Conservation (phyloP, 345 rosid genomes). For the Kernera saxatilis region DNA sequence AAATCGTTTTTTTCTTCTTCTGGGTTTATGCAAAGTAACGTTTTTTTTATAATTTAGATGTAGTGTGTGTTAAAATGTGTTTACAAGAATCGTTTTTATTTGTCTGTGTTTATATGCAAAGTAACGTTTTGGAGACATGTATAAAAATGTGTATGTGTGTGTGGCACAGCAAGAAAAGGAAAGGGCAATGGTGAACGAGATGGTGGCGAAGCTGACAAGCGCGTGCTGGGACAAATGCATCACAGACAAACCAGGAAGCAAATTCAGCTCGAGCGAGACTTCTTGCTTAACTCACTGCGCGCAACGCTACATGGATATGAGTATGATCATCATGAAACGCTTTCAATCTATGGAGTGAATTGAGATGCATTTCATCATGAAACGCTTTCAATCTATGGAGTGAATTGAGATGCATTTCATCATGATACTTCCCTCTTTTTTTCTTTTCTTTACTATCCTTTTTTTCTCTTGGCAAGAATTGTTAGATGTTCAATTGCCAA, state of each 20-base stretch:
- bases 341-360: constrained; percentile 64
- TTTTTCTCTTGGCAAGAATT: no score
- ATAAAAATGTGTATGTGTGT: not conserved
- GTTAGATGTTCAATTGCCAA: no score
- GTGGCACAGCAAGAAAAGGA: constrained; percentile 74
- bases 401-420: constrained; percentile 13
- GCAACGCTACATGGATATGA: constrained; percentile 76
- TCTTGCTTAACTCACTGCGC: constrained; percentile 78
- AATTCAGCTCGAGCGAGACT: constrained; percentile 86
- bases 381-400: constrained; percentile 75
- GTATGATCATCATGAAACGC: constrained; percentile 68
- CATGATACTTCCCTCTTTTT: no score
- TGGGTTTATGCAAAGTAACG: not conserved
- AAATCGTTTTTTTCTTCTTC: not conserved
- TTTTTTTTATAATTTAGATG: not conserved
- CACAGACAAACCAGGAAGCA: constrained; percentile 75
- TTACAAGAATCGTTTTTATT: not conserved
- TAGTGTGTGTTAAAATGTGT: not conserved
- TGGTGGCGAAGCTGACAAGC: constrained; percentile 72
- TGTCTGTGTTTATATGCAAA: not conserved
- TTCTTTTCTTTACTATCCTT: no score
- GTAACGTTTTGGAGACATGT: not conserved
- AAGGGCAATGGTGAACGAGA: constrained; percentile 74
- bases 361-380: not conserved
- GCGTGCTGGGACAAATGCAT: constrained; percentile 98